Evolutionary conservation across 2,329 filamentous ascomycete species (phyloP), one percentile per base, ranked within the genome.

Genomic region (Huntiella abstrusa): DNA sequence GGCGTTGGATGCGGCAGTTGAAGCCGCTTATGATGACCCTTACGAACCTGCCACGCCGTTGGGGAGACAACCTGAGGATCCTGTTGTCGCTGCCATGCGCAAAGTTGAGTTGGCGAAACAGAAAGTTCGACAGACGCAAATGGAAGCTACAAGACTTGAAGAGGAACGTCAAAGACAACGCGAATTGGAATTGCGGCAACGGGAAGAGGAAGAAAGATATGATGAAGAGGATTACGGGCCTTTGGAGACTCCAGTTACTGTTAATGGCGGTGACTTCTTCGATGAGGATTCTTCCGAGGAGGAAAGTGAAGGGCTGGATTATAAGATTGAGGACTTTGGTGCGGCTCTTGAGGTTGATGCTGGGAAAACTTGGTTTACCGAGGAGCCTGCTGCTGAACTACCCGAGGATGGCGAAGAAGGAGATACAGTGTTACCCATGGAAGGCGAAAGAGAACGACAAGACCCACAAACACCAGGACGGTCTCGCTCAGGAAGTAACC

Each of bases 21-120:
- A 96, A 60, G 88, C 88, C 43, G 91, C 88, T 4, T 98, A 96
- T 59, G 82, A 94, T 58, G 86, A 95, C 52, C 83, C 83, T 1
- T 83, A 85, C 52, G 86, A 94, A 57, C 82, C 82, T 3, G 75
- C 73, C 59, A 68, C 69, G 13, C 60, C 68, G 5, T 63, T 49
- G 10, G 16, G 15, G 2, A 40, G 11, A 17, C 55, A 58, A 2
- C 61, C 57, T n/a, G 59, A 65, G 11, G 60, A 71, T 28, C 60
- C 67, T 16, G 45, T 51, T 3, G 40, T 46, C 16, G 42, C 43
- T 5, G 72, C 75, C 3, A 64, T 77, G 54, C 69, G 73, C 36
- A 80, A 75, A 54, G 77, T 86, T 4, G 80, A 88, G 59, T 56
- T 83, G 39, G 82, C 83, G 2, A 83, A 84, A 57, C 78, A 88